A percentile compares a stretch with the other conserved stretches of the same genome.
phyloP scores from a whole-genome alignment of 2,329 filamentous ascomycete species.

The Exophiala viscosa region DNA sequence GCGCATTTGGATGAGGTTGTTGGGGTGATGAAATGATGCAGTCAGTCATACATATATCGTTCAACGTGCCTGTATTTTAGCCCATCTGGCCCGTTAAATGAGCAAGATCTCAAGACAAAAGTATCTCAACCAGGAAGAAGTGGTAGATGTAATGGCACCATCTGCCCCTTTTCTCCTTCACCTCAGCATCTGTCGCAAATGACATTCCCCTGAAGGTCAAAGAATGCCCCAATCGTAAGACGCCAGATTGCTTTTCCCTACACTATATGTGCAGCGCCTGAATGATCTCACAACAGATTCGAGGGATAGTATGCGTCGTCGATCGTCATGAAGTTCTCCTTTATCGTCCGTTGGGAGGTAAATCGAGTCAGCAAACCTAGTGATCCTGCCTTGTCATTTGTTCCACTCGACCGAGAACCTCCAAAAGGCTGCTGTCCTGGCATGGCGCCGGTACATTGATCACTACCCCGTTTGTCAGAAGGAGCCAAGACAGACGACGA shows the following conservation, averaged over 20 bases:
- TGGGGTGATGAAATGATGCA: not conserved
- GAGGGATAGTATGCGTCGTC: slow-evolving; percentile 61
- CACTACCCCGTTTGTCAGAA: not conserved
- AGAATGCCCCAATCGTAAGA: too few relatives aligned
- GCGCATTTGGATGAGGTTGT: slow-evolving; percentile 3
- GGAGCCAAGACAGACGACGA: too few relatives aligned
- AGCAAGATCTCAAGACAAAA: too few relatives aligned
- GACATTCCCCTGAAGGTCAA: too few relatives aligned
- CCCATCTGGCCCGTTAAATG: too few relatives aligned
- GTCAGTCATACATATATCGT: too few relatives aligned
- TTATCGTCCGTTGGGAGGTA: slow-evolving; percentile 64
- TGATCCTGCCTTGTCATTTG: slow-evolving; percentile 71
- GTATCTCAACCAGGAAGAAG: too few relatives aligned
- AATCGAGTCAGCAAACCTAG: slow-evolving; percentile 62
- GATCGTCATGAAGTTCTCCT: slow-evolving; percentile 69
- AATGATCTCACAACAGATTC: slow-evolving; percentile 1
- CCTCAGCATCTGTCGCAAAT: too few relatives aligned
- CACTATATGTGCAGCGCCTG: not conserved
- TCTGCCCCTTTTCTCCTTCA: too few relatives aligned
- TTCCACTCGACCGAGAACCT: slow-evolving; percentile 64
- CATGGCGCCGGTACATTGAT: slow-evolving; percentile 62
- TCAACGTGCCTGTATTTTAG: too few relatives aligned
- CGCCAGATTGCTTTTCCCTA: too few relatives aligned
- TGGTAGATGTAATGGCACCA: too few relatives aligned
- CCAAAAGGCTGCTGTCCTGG: slow-evolving; percentile 72